phyloP scores from a whole-genome alignment of 2,329 filamentous ascomycete species.

The Cladophialophora carrionii region DNA sequence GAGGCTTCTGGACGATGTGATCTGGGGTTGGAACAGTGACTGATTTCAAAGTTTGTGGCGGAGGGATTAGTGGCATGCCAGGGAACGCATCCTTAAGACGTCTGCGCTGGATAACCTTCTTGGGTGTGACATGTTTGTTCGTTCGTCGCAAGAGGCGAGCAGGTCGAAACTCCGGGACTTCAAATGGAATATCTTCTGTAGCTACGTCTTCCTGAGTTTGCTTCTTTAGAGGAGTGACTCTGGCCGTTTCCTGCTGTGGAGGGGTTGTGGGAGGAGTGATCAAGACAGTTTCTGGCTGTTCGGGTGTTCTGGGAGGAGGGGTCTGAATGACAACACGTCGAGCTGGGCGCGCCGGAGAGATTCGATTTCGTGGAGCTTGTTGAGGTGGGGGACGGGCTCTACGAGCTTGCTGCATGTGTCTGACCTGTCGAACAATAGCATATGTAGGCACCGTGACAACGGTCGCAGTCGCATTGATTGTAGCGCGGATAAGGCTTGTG shows the following conservation, averaged over 20 bases:
- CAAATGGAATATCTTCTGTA: conserved; percentile 11
- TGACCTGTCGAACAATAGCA: conserved; percentile 22
- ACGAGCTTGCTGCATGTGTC: conserved; percentile 15
- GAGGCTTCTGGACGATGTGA: background rate
- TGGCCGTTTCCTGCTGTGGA: background rate
- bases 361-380: conserved; percentile 27
- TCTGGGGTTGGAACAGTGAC: conserved; percentile 11
- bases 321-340: conserved; percentile 6
- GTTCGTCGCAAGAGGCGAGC: conserved; percentile 4
- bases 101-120: conserved; percentile 1
- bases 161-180: conserved; percentile 24
- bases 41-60: conserved; percentile 9
- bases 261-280: conserved; percentile 1
- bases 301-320: background rate
- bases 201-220: background rate
- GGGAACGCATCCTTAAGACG: conserved; percentile 12
- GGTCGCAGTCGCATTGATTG: conserved; percentile 12
- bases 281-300: background rate
- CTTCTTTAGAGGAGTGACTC: background rate
- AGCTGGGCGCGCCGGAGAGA: conserved; percentile 6
- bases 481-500: conserved; percentile 17
- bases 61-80: conserved; percentile 20
- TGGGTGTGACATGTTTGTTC: conserved; percentile 3
- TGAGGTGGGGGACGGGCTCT: conserved; percentile 5
- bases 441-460: conserved; percentile 25